A percentile compares a stretch with the other conserved stretches of the same genome.
These are phyloP conservation scores for Tardiomyces digboiensis DNA, from an alignment of 1,139 yeast genomes.

Conservation along the genomic window DNA sequence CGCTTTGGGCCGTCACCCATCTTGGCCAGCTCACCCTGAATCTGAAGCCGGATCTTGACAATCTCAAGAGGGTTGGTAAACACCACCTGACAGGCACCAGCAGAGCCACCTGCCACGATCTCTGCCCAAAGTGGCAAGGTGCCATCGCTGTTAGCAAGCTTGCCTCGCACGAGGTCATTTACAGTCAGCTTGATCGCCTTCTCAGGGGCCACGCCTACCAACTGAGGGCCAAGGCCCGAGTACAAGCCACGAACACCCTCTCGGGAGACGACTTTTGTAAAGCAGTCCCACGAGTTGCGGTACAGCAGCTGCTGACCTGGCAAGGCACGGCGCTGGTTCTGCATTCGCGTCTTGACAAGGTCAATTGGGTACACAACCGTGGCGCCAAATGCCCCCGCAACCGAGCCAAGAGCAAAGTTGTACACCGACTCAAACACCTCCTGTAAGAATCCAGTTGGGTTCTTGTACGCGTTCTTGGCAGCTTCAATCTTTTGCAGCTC, in stretches of 20 bases:
- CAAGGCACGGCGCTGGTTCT: slow-evolving; percentile 71
- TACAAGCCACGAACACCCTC: slow-evolving; percentile 90
- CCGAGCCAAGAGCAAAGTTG: slow-evolving; percentile 83
- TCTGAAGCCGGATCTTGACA: slow-evolving; percentile 90
- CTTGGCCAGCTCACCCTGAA: slow-evolving; percentile 66
- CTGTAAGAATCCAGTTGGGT: slow-evolving; percentile 29
- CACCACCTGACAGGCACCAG: slow-evolving; percentile 95
- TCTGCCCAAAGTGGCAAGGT: slow-evolving; percentile 63
- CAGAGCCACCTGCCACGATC: slow-evolving; percentile 80
- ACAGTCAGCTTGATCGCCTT: slow-evolving; percentile 95
- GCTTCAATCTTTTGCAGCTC: slow-evolving; percentile 28
- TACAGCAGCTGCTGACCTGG: slow-evolving; percentile 46
- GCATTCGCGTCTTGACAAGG: slow-evolving; percentile 95
- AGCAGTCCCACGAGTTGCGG: slow-evolving; percentile 79
- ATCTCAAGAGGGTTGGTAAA: slow-evolving; percentile 96
- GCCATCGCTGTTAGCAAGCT: slow-evolving; percentile 49
- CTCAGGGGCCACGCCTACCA: slow-evolving; percentile 97
- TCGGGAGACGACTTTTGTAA: slow-evolving; percentile 58
- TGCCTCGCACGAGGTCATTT: slow-evolving; percentile 76
- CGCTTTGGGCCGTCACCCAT: slow-evolving; percentile 34
- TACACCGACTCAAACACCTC: slow-evolving; percentile 73
- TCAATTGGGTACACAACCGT: slow-evolving; percentile 98
- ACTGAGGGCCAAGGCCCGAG: slow-evolving; percentile 90
- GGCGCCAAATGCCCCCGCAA: slow-evolving; percentile 98
- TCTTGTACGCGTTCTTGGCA: slow-evolving; percentile 32